phyloP scores from a whole-genome alignment of 106 monocot genomes.

The Alisma plantagoaquatica region DNA sequence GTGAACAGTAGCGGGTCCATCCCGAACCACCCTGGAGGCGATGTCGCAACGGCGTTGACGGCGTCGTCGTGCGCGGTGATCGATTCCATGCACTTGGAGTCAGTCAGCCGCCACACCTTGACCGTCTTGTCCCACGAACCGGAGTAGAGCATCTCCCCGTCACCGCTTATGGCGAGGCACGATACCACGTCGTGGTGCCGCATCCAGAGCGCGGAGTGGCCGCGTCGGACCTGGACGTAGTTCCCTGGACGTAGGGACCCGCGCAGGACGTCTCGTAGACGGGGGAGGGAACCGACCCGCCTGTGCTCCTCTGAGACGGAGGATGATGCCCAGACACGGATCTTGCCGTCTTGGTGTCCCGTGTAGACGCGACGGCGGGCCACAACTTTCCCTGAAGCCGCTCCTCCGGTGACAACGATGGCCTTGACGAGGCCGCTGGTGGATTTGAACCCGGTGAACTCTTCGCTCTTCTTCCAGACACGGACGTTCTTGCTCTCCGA shows the following conservation, averaged over 20 bases:
- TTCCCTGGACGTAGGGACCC: slow-evolving; percentile 26
- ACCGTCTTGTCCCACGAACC: slow-evolving; percentile 45
- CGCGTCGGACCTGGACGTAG: slow-evolving; percentile 29
- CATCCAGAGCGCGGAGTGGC: slow-evolving; percentile 23
- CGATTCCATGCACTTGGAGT: too few relatives aligned
- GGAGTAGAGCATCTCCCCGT: slow-evolving; percentile 33
- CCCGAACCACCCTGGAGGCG: too few relatives aligned
- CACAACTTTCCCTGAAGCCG: too few relatives aligned
- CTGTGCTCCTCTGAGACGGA: slow-evolving; percentile 15
- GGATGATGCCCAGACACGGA: slow-evolving; percentile 29
- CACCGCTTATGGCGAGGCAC: slow-evolving; percentile 35
- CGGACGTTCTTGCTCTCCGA: slow-evolving; percentile 38
- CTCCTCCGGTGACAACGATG: slow-evolving; percentile 24
- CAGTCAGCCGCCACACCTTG: slow-evolving; percentile 34
- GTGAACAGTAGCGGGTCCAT: slow-evolving; percentile 25
- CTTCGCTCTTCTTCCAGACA: slow-evolving; percentile 33
- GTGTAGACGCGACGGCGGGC: slow-evolving; percentile 29
- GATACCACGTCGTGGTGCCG: slow-evolving; percentile 43
- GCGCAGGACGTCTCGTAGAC: slow-evolving; percentile 16
- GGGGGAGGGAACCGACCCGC: slow-evolving; percentile 34
- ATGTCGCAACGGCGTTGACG: too few relatives aligned
- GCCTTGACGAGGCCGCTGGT: slow-evolving; percentile 48
- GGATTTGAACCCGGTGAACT: slow-evolving; percentile 32
- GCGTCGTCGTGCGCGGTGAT: too few relatives aligned
- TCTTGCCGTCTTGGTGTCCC: slow-evolving; percentile 52